Evolutionary conservation across 805 yeast species (phyloP).

Genomic region (Yueomyces sp.): DNA sequence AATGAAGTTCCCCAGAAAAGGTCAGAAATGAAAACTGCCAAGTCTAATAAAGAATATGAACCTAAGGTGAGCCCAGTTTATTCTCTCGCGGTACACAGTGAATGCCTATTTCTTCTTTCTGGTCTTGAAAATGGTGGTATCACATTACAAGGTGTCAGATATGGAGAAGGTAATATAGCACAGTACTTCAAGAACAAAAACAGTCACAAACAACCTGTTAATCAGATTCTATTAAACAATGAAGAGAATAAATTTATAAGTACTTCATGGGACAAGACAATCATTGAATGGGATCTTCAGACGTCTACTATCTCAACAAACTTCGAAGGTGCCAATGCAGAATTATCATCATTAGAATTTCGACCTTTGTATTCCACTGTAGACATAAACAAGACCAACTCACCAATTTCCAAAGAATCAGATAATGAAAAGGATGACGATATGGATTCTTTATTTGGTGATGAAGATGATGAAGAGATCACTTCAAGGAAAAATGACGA

Average conservation of each 20-base stretch:
- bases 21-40: conserved; percentile 25
- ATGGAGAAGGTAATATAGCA: conserved; percentile 67
- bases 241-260: conserved; percentile 54
- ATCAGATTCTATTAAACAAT: conserved; percentile 50
- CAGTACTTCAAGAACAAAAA: conserved; percentile 47
- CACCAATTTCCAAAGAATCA: conserved; percentile 9
- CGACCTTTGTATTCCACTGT: conserved; percentile 43
- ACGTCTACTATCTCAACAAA: conserved; percentile 42
- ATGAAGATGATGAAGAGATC: conserved; percentile 33
- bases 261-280: conserved; percentile 82
- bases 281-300: conserved; percentile 76
- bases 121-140: conserved; percentile 84
- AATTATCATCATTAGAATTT: conserved; percentile 61
- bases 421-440: conserved; percentile 27
- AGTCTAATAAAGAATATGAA: conserved; percentile 26
- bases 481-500: conserved; percentile 3
- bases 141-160: conserved; percentile 66
- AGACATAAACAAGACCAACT: conserved; percentile 23
- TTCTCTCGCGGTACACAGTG: conserved; percentile 70
- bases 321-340: conserved; percentile 55
- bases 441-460: conserved; percentile 47
- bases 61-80: conserved; percentile 76
- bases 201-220: conserved; percentile 61
- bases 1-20: conserved; percentile 73
- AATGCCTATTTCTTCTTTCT: conserved; percentile 71